Base-by-base conservation (phyloP, 73 alveolate genomes). In the Paramecium sonneborni region DNA sequence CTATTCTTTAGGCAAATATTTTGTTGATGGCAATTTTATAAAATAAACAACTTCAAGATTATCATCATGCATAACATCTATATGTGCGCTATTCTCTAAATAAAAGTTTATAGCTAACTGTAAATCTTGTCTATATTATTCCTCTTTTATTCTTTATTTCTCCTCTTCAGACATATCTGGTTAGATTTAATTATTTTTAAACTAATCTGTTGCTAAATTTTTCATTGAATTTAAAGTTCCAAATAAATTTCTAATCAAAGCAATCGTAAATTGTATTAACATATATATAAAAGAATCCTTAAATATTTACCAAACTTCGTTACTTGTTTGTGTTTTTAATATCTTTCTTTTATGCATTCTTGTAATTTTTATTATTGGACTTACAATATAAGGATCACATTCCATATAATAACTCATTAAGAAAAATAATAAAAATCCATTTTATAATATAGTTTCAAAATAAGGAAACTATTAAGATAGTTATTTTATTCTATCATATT, bases 1-100 rank as follows among this genome's bases (percentile, higher is more conserved):
- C 72, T 93, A 85, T 44, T 96, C 94, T n/a, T 93, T 85, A 12
- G 96, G 93, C 21, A 96, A 86, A 57, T 85, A 95, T 26, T 94
- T 85, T 24, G 96, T 88, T 1, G 93, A 95, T 38, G 99, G 99
- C 26, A 92, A 94, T 48, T 95, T 69, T 18, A 96, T 96, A 93
- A 96, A 96, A 92, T 94, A 96, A 23, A 96, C 98, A 55, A 95
- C 94, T 57, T 86, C 74, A 18, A 96, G 82, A 56, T 85, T 72
- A n/a, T 85, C 96, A 34, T 95, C 92, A 23, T 92, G 85, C 39
- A 95, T 68, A 30, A 95, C 89, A 62, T 96, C 98, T 20, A 94
- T 93, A 46, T 93, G 94, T 1, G 97, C 95, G 10, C 96, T 92
- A 39, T 93, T 92, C 21, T 94, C 12, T 35, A 76, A 14, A 84